Base-by-base conservation (phyloP, 2,329 filamentous ascomycete genomes). In the Pyrenophora graminea region DNA sequence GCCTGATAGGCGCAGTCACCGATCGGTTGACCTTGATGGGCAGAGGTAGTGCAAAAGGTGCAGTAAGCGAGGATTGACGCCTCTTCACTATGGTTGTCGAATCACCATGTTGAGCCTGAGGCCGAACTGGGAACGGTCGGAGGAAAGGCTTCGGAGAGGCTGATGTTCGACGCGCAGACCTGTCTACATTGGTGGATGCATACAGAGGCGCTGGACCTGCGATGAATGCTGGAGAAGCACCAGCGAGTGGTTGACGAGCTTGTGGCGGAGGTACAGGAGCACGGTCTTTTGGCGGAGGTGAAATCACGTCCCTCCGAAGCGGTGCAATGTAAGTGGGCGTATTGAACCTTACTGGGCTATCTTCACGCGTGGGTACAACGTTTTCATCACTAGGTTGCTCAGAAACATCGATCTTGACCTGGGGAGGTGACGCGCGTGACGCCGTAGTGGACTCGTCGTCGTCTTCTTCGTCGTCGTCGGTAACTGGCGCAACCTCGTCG, bases 71-170 rank as follows among this genome's bases (percentile, higher is more conserved):
- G 7, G 72, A 68, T 18, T 58, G 58, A 27, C 72, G 69, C 18
- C 70, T 63, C 7, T 67, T 61, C 6, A 69, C 50, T 10, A 69
- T 53, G 9, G 63, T 49, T 6, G 63, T 59, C 8, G 55, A 57
- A 45, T 68, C 66, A 9, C 58, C 41, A 34, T 68, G 64, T 42
- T 69, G 68, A 8, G 66, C 56, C 45, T 70, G 67, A 1, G 69
- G 65, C 4, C 70, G 61, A 4, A 74, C 64, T 4, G 72, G 72
- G 12, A 74, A 63, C 3, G 71, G 71, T 23, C 68, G 66, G 17
- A 73, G 53, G 38, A 70, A 72, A 12, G 70, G 70, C 50, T 73
- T 74, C 2, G 70, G 67, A 6, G 63, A 67, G 25, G 64, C 59
- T 19, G 69, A 70, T 8, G 68, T 55, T n/a, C 70, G 66, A 21